Base-by-base conservation (phyloP, 202 grass and related monocot species). In the Zizania palustris region DNA sequence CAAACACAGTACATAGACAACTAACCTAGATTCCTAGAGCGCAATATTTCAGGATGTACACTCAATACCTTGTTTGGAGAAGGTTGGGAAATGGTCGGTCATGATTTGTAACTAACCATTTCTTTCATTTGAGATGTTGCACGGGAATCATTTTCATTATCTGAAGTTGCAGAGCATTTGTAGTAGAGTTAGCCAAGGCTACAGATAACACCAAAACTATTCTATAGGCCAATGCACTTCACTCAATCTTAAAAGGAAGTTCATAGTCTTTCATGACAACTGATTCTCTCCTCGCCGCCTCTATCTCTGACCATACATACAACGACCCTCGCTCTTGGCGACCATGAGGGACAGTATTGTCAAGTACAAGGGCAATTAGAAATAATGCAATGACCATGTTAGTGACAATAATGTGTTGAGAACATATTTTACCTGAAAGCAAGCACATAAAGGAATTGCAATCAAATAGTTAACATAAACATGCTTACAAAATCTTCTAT, bases 361-460 rank as follows among this genome's bases (percentile, higher is more conserved):
- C 96, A 67, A 99, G 87, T 57, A 99, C 28, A 3, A 90, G 43
- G 48, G 91, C 91, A 45, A 95, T 85, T 39, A 93, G 76, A 92
- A 99, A 99, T n/a, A n/a, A n/a, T 72, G 91, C 96, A 84, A 99
- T 85, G 63, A 99, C 96, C 96, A 95, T 90, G 78, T 99, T 90
- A 95, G 89, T 54, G 91, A 95, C 64, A 95, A 71, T 58, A 95
- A 20, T 14, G 78, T 95, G 80, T 99, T 95, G 59, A 99, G 61
- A 60, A 99, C 83, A 83, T 92, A 99, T 71, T 99, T 90, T 63
- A 93, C 82, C 93, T 97, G 77, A 70, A 57, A 89, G 4, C 67
- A 80, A 84, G 34, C 4, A 72, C 45, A 81, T 33, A 78, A 62
- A 45, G 48, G 7, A 62, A 82, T 82, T 64, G 53, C 7, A 11